Evolutionary conservation across 2,329 filamentous ascomycete species (phyloP).

Genomic region (Dothidotthia symphoricarpi): DNA sequence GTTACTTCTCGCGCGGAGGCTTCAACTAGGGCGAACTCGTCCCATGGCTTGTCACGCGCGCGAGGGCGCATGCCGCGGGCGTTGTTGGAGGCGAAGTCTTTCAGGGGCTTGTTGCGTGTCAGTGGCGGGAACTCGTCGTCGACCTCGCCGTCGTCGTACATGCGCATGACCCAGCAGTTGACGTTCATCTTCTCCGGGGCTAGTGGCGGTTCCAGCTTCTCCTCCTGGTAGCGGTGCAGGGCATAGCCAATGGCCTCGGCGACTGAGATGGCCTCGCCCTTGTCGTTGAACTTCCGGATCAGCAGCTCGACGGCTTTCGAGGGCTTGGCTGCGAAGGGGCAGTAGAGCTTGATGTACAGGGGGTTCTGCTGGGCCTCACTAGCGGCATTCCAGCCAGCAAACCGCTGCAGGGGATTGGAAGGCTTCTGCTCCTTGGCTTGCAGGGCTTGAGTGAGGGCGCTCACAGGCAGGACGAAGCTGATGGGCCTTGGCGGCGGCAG

Average conservation of each 20-base stretch:
- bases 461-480: slow-evolving; percentile 68
- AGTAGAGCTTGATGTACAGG: slow-evolving; percentile 74
- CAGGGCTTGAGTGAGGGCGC: slow-evolving; percentile 68
- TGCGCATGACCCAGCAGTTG: slow-evolving; percentile 78
- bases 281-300: slow-evolving; percentile 67
- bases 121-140: slow-evolving; percentile 82
- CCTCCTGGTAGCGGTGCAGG: slow-evolving; percentile 74
- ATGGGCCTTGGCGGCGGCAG: slow-evolving; percentile 71
- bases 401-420: slow-evolving; percentile 71
- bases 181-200: slow-evolving; percentile 67
- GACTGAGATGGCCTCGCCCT: slow-evolving; percentile 69
- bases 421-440: slow-evolving; percentile 70
- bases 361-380: slow-evolving; percentile 67
- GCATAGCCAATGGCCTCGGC: slow-evolving; percentile 79
- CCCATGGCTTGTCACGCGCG: slow-evolving; percentile 72
- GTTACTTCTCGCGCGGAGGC: slow-evolving; percentile 66
- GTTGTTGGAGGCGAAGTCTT: slow-evolving; percentile 75
- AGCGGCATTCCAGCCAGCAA: slow-evolving; percentile 73
- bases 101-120: slow-evolving; percentile 70
- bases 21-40: slow-evolving; percentile 77
- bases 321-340: slow-evolving; percentile 65
- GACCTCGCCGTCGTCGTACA: slow-evolving; percentile 81
- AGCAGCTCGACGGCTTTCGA: slow-evolving; percentile 69
- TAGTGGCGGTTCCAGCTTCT: slow-evolving; percentile 68
- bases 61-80: slow-evolving; percentile 64